Percentiles rank a stretch among this genome's conserved stretches.
phyloP scores from a whole-genome alignment of 2,329 filamentous ascomycete genomes.

The Aspergillus tanneri region DNA sequence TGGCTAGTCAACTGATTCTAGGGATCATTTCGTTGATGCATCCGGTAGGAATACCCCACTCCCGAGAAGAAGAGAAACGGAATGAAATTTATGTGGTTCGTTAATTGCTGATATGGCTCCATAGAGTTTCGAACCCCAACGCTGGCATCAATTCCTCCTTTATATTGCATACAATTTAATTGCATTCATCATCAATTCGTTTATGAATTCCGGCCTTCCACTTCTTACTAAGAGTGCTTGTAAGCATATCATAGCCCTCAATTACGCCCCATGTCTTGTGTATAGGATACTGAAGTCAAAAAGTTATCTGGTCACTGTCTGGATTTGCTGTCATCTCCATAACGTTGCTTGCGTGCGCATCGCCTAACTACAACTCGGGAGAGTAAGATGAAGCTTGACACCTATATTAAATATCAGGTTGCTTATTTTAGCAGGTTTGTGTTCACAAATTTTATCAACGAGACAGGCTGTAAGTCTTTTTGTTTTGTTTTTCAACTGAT shows the following conservation, averaged over 20 bases:
- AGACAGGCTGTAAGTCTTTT: constrained; percentile 56
- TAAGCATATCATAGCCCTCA: too few species aligned
- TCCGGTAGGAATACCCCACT: constrained; percentile 37
- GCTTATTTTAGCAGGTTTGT: constrained; percentile 41
- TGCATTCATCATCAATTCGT: constrained; percentile 65
- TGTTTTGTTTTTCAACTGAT: neutral
- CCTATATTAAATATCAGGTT: neutral
- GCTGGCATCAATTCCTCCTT: constrained; percentile 73
- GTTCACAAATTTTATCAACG: constrained; percentile 66
- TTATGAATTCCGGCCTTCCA: constrained; percentile 62
- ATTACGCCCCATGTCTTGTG: neutral
- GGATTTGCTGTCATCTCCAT: constrained; percentile 71
- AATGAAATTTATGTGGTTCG: neutral
- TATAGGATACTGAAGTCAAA: neutral
- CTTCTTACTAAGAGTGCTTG: constrained; percentile 66
- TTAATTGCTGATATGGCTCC: neutral
- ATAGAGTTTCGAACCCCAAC: constrained; percentile 52
- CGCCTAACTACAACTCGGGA: constrained; percentile 63
- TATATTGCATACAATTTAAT: constrained; percentile 64
- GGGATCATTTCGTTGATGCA: constrained; percentile 64
- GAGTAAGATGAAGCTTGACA: constrained; percentile 48
- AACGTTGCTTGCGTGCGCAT: constrained; percentile 64
- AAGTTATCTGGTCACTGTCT: constrained; percentile 65
- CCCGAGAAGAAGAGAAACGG: too few species aligned
- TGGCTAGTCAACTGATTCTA: constrained; percentile 66